Evolutionary conservation across 306 rosid genomes (phyloP).

Genomic region (Comarum palustre): DNA sequence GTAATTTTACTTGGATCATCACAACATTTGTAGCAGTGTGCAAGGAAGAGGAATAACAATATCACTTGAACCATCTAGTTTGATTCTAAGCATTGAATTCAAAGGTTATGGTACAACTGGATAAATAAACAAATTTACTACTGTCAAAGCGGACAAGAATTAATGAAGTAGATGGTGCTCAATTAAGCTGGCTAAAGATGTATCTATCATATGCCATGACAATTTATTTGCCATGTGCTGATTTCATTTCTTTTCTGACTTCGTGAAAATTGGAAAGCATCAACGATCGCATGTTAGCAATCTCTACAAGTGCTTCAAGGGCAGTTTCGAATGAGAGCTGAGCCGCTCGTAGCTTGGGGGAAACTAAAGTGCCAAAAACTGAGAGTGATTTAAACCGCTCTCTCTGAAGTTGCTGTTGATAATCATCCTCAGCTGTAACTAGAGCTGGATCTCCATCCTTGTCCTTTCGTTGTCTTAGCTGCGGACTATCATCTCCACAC

Average conservation of each 20-base stretch:
- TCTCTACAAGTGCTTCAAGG: conserved; percentile 62
- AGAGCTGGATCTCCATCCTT: conserved; percentile 28
- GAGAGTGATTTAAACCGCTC: conserved; percentile 62
- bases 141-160: not conserved
- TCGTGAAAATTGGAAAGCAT: conserved; percentile 47
- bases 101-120: not conserved
- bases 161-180: conserved; percentile 40
- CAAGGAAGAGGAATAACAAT: not conserved
- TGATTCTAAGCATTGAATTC: not conserved
- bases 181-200: conserved; percentile 83
- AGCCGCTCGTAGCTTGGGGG: conserved; percentile 82
- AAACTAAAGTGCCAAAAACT: conserved; percentile 70
- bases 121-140: not conserved
- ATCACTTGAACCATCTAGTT: not conserved
- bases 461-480: conserved; percentile 40
- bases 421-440: conserved; percentile 37
- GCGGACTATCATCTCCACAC: conserved; percentile 16
- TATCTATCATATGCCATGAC: conserved; percentile 82
- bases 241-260: conserved; percentile 50
- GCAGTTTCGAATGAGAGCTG: conserved; percentile 95
- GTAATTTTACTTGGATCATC: not conserved
- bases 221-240: conserved; percentile 25
- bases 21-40: not conserved
- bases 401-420: conserved; percentile 46
- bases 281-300: conserved; percentile 65